A percentile compares a stretch with the other conserved stretches of the same genome.
phyloP scores from a whole-genome alignment of 495 filamentous ascomycete genomes.

The Tetracladium setigerum region DNA sequence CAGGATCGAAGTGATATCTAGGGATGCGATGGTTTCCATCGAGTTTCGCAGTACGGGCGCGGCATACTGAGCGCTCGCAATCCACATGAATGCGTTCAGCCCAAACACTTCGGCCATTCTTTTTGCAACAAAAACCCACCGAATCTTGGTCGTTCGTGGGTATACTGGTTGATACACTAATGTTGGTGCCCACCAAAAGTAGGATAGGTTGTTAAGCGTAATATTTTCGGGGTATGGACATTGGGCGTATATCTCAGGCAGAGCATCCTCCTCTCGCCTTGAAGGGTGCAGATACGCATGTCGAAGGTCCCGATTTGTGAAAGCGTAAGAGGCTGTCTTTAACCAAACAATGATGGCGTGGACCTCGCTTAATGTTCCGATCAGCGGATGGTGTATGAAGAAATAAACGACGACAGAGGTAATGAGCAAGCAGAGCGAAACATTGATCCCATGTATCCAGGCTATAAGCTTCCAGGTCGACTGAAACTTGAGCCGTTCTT shows the following conservation, averaged over 20 bases:
- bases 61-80: constrained; percentile 86
- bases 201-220: constrained; percentile 74
- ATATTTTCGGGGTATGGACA: constrained; percentile 90
- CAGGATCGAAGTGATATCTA: constrained; percentile 73
- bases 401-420: constrained; percentile 84
- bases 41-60: constrained; percentile 83
- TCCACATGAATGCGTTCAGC: constrained; percentile 84
- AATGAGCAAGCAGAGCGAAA: constrained; percentile 68
- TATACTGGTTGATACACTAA: constrained; percentile 96
- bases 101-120: constrained; percentile 67
- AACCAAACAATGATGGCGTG: constrained; percentile 95
- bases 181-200: constrained; percentile 97
- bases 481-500: constrained; percentile 52
- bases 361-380: constrained; percentile 82
- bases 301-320: constrained; percentile 92
- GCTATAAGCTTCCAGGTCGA: constrained; percentile 74
- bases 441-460: constrained; percentile 71
- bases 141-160: constrained; percentile 66
- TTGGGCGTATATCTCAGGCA: constrained; percentile 73
- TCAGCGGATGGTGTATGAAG: constrained; percentile 83
- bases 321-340: constrained; percentile 90
- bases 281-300: constrained; percentile 74
- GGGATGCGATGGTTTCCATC: constrained; percentile 71
- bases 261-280: constrained; percentile 41
- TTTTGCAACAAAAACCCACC: constrained; percentile 82